Base-by-base conservation (phyloP, 129 eudicot species). In the Centaurea solstitialis region DNA sequence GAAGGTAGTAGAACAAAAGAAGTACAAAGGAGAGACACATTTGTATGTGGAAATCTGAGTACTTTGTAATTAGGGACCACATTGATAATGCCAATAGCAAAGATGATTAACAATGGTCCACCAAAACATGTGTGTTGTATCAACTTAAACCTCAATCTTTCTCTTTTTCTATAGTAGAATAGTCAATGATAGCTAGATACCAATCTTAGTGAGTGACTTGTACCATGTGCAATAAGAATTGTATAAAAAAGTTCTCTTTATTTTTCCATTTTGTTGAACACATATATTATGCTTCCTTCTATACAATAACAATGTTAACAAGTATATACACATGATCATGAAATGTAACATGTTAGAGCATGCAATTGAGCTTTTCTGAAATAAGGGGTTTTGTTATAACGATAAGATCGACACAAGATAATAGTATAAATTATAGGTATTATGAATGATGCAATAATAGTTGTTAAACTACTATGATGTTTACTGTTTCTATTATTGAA, bases 31-130 rank as follows among this genome's bases (percentile, higher is more conserved):
- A 62, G 77, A 82, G 86, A 82, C 78, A 82, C 40, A 41, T 71
- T 71, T 76, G 81, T 82, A 82, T 82, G 78, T 82, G 82, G 72
- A 82, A 57, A 82, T 82, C 82, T 76, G 78, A 77, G 73, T 77
- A 82, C 86, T 82, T 77, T 61, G 69, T 71, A 66, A 57, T 70
- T 62, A 61, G 73, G 86, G 86, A 82, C 86, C 86, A 82, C 86
- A 71, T 38, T 43, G 81, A 82, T 76, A 82, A 61, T 40, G 81
- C 24, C 78, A 76, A 77, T 77, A 82, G 69, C 78, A 76, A 76
- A 82, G 77, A 77, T 82, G 86, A 61, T 77, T 15, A 72, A 41
- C 57, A 70, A 62, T 18, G 82, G 86, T 71, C 86, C 79, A 83
- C 78, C 62, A 68, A 83, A 77, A 71, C 86, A 77, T 83, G 86